Conservation (phyloP, 2,329 filamentous ascomycete species). For the Penicillium sp. region DNA sequence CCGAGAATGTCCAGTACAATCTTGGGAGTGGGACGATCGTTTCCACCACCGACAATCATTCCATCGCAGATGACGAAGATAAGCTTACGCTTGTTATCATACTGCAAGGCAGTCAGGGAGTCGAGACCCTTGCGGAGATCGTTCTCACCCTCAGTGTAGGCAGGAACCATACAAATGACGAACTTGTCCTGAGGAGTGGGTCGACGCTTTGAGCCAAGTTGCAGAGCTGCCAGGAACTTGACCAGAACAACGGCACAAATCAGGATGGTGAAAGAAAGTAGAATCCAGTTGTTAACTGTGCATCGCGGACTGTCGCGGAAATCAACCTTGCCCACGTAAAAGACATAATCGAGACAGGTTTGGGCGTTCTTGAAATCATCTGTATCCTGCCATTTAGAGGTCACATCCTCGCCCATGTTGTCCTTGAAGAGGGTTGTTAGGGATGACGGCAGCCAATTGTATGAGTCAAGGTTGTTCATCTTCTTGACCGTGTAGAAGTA, state of each 20-base stretch:
- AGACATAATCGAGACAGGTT: slow-evolving; percentile 79
- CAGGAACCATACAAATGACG: slow-evolving; percentile 96
- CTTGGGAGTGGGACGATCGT: slow-evolving; percentile 90
- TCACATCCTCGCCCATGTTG: slow-evolving; percentile 80
- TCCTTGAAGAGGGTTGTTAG: slow-evolving; percentile 69
- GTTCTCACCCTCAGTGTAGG: slow-evolving; percentile 97
- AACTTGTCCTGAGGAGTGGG: slow-evolving; percentile 96
- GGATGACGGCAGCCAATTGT: slow-evolving; percentile 71
- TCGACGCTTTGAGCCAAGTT: slow-evolving; percentile 87
- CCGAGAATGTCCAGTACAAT: slow-evolving; percentile 97
- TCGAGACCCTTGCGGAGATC: slow-evolving; percentile 90
- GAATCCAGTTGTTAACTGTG: slow-evolving; percentile 85
- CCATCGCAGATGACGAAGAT: slow-evolving; percentile 92
- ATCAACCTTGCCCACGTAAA: slow-evolving; percentile 80
- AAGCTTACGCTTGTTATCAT: slow-evolving; percentile 97
- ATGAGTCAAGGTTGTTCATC: slow-evolving; percentile 57
- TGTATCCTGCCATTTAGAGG: slow-evolving; percentile 60
- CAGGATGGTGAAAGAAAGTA: slow-evolving; percentile 83
- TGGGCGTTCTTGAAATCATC: slow-evolving; percentile 64
- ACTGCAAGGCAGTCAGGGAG: slow-evolving; percentile 89
- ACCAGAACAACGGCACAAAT: slow-evolving; percentile 75
- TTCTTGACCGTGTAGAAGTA: slow-evolving; percentile 77
- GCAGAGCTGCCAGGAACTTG: slow-evolving; percentile 91
- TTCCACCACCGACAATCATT: slow-evolving; percentile 99
- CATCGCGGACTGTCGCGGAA: slow-evolving; percentile 78